Percentiles rank a stretch among this genome's conserved stretches.
These are phyloP conservation scores for Zymoseptoria tritici DNA, from an alignment of 2,329 filamentous ascomycete genomes.

Conservation along the genomic window DNA sequence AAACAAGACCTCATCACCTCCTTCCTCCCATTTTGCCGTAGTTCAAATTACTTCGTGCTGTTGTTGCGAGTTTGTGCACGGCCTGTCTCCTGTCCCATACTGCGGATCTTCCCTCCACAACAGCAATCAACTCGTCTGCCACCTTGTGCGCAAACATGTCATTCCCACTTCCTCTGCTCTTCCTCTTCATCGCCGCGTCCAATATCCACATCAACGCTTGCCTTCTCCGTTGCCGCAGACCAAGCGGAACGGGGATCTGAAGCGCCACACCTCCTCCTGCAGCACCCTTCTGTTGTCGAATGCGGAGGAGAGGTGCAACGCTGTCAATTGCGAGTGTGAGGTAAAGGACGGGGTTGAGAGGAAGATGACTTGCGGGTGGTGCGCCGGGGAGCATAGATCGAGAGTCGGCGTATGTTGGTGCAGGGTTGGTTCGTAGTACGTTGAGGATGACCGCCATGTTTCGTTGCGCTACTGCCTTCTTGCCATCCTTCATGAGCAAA, in stretches of 20 bases:
- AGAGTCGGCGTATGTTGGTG: slow-evolving; percentile 65
- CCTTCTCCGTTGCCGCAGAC: slow-evolving; percentile 66
- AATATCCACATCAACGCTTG: slow-evolving; percentile 84
- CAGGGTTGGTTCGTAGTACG: slow-evolving; percentile 72
- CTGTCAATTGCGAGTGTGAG: slow-evolving; percentile 87
- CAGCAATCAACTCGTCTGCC: slow-evolving; percentile 76
- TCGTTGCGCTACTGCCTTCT: slow-evolving; percentile 84
- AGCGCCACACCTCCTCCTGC: slow-evolving; percentile 80
- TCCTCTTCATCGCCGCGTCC: slow-evolving; percentile 71
- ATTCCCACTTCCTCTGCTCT: slow-evolving; percentile 62
- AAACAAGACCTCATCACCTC: slow-evolving; percentile 1
- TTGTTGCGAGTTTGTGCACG: slow-evolving; percentile 75
- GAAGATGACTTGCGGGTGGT: slow-evolving; percentile 70
- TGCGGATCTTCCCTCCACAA: slow-evolving; percentile 75
- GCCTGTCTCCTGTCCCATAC: slow-evolving; percentile 76
- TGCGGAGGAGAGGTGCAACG: slow-evolving; percentile 77
- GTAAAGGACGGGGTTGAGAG: slow-evolving; percentile 83
- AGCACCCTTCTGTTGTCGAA: slow-evolving; percentile 66
- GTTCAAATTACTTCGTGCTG: slow-evolving; percentile 64
- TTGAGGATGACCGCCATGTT: slow-evolving; percentile 79
- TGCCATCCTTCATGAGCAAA: slow-evolving; percentile 84
- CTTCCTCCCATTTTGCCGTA: slow-evolving; percentile 7
- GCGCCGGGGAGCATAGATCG: slow-evolving; percentile 65
- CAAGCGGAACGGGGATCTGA: slow-evolving; percentile 73
- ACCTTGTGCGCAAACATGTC: slow-evolving; percentile 68